Percentiles rank a stretch among this genome's conserved stretches.
Evolutionary conservation across 352 stramenopile species (phyloP).

Genomic region (Phytophthora megakarya): DNA sequence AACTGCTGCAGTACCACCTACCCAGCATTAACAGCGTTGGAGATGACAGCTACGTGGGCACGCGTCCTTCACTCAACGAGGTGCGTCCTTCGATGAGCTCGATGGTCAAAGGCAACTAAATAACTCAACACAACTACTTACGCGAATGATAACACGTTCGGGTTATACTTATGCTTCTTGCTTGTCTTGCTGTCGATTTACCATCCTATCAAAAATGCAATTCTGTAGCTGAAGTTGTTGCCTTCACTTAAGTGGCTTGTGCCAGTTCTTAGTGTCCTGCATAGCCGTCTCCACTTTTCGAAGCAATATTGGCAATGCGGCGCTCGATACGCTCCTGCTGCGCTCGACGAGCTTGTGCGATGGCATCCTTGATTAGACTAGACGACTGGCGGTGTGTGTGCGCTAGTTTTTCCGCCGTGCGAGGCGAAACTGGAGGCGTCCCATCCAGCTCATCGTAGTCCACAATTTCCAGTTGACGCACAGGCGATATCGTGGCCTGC

Average conservation of each 20-base stretch:
- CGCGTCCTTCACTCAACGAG: constrained; percentile 46
- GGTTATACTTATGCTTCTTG: constrained; percentile 28
- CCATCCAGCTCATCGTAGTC: constrained; percentile 28
- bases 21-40: constrained; percentile 33
- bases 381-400: constrained; percentile 46
- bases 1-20: constrained; percentile 41
- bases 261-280: constrained; percentile 31
- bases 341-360: constrained; percentile 48
- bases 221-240: neutral
- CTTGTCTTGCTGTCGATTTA: constrained; percentile 10
- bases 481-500: constrained; percentile 16
- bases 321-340: constrained; percentile 64
- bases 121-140: constrained; percentile 11
- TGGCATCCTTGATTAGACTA: constrained; percentile 53
- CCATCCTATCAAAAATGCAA: constrained; percentile 20
- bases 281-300: constrained; percentile 41
- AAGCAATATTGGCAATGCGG: constrained; percentile 65
- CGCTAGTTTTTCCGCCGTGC: constrained; percentile 30
- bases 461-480: constrained; percentile 23
- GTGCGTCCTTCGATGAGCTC: constrained; percentile 52
- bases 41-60: constrained; percentile 41
- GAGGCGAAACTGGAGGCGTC: constrained; percentile 45
- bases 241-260: too few species aligned
- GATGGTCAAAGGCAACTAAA: constrained; percentile 41
- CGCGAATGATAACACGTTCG: constrained; percentile 24